phyloP scores from a whole-genome alignment of 2,329 filamentous ascomycete genomes.

The Aspergillus neoniger region DNA sequence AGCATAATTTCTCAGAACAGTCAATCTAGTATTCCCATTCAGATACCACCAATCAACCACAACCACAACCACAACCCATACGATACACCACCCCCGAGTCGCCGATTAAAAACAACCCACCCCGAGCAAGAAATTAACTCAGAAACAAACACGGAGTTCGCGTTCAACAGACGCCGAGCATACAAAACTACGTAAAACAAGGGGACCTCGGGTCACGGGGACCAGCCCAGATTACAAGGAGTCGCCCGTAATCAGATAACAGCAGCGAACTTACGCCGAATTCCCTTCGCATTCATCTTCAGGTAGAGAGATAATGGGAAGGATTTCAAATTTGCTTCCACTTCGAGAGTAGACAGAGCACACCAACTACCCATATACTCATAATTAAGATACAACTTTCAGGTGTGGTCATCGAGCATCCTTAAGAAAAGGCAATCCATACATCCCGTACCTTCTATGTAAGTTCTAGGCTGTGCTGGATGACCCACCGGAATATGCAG shows the following conservation, averaged over 20 bases:
- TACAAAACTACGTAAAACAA: neutral
- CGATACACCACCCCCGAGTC: too few species aligned
- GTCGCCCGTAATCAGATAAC: neutral
- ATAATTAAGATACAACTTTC: neutral
- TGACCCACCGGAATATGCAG: neutral
- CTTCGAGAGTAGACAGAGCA: conserved; percentile 15
- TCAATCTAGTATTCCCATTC: too few species aligned
- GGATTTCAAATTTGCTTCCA: conserved; percentile 26
- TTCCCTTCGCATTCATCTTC: neutral
- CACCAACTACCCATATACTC: neutral
- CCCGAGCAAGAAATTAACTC: neutral
- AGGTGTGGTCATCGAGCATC: neutral
- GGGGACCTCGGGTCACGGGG: neutral
- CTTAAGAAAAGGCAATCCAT: too few species aligned
- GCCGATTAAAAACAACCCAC: too few species aligned
- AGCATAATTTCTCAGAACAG: too few species aligned
- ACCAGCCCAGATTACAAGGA: neutral
- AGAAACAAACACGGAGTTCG: too few species aligned
- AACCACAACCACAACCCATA: too few species aligned
- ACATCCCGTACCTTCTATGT: neutral
- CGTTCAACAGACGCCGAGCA: neutral
- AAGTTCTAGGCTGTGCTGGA: neutral
- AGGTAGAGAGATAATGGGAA: conserved; percentile 34
- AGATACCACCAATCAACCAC: too few species aligned
- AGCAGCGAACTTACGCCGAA: neutral